These are phyloP conservation scores for Selenicereus undatus DNA, from an alignment of 148 eudicot species.

Conservation along the genomic window DNA sequence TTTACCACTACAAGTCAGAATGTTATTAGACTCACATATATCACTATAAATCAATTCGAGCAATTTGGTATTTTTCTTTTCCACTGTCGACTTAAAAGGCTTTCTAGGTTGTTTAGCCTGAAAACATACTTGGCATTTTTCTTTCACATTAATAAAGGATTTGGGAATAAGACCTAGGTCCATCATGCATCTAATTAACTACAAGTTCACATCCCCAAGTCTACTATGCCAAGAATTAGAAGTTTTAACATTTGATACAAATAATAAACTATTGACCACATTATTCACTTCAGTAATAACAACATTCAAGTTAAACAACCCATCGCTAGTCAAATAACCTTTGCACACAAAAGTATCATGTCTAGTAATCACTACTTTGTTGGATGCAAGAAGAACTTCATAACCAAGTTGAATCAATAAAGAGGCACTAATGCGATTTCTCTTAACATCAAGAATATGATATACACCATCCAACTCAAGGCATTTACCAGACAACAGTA, in stretches of 20 bases:
- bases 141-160: neutral
- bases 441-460: neutral
- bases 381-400: neutral
- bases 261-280: no score
- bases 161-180: neutral
- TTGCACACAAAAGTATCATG: neutral
- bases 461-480: neutral
- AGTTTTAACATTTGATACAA: no score
- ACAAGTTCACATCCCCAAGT: neutral
- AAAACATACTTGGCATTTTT: no score
- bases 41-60: no score
- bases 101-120: no score
- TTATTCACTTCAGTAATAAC: no score
- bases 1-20: no score
- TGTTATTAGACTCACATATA: no score
- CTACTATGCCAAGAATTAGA: no score
- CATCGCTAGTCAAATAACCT: neutral
- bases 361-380: neutral
- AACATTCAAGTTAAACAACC: no score
- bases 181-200: neutral
- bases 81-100: no score
- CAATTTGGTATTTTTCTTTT: no score
- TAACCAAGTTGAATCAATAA: neutral
- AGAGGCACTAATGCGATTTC: neutral
- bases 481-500: neutral